A percentile compares a stretch with the other conserved stretches of the same genome.
Conservation (phyloP, 352 stramenopile species). For the Globisporangium carolinianum region DNA sequence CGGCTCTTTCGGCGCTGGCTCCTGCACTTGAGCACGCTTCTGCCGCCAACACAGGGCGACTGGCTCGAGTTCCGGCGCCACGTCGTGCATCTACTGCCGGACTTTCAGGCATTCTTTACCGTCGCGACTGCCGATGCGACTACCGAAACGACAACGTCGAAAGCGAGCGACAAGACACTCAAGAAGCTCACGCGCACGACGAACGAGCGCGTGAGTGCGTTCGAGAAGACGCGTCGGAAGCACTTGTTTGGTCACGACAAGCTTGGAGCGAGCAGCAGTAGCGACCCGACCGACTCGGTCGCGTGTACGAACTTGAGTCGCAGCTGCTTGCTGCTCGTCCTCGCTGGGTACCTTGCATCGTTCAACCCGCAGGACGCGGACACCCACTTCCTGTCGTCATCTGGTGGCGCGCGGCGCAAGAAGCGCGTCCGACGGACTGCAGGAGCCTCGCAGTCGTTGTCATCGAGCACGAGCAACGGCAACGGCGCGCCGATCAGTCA, state of each 20-base stretch:
- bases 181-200: slow-evolving; percentile 29
- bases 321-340: slow-evolving; percentile 62
- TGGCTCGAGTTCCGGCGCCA: slow-evolving; percentile 58
- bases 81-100: slow-evolving; percentile 45
- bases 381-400: slow-evolving; percentile 62
- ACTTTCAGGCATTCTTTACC: slow-evolving; percentile 26
- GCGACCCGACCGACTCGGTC: slow-evolving; percentile 33
- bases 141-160: slow-evolving; percentile 3
- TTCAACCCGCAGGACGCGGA: slow-evolving; percentile 80
- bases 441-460: slow-evolving; percentile 25
- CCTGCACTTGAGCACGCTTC: slow-evolving; percentile 32
- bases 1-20: slow-evolving; percentile 50
- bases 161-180: slow-evolving; percentile 13
- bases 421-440: slow-evolving; percentile 20
- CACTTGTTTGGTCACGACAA: slow-evolving; percentile 69
- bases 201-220: slow-evolving; percentile 22
- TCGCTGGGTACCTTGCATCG: slow-evolving; percentile 67
- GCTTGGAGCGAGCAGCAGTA: slow-evolving; percentile 15
- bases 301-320: slow-evolving; percentile 52
- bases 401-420: slow-evolving; percentile 38
- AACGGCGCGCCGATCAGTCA: slow-evolving; percentile 42
- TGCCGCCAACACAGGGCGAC: slow-evolving; percentile 44
- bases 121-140: neutral
- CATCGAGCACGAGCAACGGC: slow-evolving; percentile 1
- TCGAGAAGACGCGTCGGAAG: slow-evolving; percentile 40